phyloP scores from a whole-genome alignment of 2,329 filamentous ascomycete species.

The Exophiala alcalophila region DNA sequence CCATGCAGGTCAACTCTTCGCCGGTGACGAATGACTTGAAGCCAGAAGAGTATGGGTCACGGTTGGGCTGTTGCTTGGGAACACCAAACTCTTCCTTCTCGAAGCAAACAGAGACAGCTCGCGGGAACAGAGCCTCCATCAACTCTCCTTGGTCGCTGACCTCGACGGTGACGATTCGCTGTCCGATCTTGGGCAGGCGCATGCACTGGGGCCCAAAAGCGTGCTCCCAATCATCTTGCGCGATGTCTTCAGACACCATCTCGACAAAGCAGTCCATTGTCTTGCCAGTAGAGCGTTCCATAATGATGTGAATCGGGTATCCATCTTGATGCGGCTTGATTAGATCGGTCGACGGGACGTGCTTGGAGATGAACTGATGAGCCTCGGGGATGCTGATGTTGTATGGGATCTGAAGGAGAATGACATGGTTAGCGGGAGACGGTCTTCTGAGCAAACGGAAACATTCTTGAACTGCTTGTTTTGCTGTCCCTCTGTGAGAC shows the following conservation, averaged over 20 bases:
- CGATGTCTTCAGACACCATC: conserved; percentile 40
- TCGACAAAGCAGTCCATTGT: conserved; percentile 56
- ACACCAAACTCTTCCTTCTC: conserved; percentile 32
- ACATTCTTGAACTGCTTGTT: no score
- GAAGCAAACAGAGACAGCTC: conserved; percentile 51
- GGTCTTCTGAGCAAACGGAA: conserved; percentile 20
- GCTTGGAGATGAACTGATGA: conserved; percentile 46
- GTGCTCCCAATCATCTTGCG: conserved; percentile 39
- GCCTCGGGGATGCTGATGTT: conserved; percentile 50
- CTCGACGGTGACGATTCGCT: conserved; percentile 47
- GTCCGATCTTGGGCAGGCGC: conserved; percentile 45
- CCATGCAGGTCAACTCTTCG: conserved; percentile 49
- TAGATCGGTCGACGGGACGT: conserved; percentile 36
- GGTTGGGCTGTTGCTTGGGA: conserved; percentile 36
- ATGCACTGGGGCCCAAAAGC: conserved; percentile 36
- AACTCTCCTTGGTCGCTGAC: conserved; percentile 49
- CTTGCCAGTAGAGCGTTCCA: conserved; percentile 57
- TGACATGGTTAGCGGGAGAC: conserved; percentile 4
- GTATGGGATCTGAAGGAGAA: conserved; percentile 46
- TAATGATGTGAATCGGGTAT: conserved; percentile 54
- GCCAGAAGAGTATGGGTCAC: conserved; percentile 47
- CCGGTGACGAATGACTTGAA: conserved; percentile 52
- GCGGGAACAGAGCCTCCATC: conserved; percentile 52
- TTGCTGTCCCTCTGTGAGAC: no score
- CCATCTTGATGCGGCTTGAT: conserved; percentile 33